Percentiles rank a stretch among this genome's conserved stretches.
phyloP scores from a whole-genome alignment of 345 rosid species.

The Euphorbia lathyris region DNA sequence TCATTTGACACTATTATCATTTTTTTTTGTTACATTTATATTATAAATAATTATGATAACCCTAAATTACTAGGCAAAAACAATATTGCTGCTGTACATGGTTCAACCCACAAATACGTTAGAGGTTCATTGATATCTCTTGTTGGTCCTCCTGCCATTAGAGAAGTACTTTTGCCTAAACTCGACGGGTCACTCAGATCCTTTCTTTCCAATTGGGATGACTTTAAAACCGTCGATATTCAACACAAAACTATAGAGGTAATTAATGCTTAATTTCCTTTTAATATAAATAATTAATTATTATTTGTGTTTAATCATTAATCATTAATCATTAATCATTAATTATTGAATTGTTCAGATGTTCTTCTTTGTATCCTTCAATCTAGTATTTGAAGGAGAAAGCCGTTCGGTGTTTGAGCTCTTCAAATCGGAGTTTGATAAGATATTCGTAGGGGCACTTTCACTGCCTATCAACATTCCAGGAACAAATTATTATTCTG shows the following conservation, averaged over 20 bases:
- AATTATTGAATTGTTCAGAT: slow-evolving; percentile 7
- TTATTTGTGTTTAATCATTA: too few species aligned
- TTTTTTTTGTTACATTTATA: too few species aligned
- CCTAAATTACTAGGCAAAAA: background rate
- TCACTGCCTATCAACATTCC: slow-evolving; percentile 23
- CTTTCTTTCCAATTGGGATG: slow-evolving; percentile 17
- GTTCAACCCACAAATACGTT: slow-evolving; percentile 12
- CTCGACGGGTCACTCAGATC: background rate
- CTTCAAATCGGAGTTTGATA: slow-evolving; percentile 15
- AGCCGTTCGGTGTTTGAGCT: background rate
- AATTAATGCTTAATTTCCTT: too few species aligned
- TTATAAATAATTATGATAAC: too few species aligned
- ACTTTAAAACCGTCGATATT: slow-evolving; percentile 18
- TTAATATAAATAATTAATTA: too few species aligned
- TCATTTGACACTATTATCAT: too few species aligned
- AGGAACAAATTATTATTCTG: slow-evolving; percentile 17
- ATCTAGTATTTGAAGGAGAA: slow-evolving; percentile 2
- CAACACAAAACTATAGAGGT: slow-evolving; percentile 23
- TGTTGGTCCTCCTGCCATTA: slow-evolving; percentile 12
- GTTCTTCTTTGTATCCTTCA: slow-evolving; percentile 5
- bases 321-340: too few species aligned
- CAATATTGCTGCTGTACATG: slow-evolving; percentile 20
- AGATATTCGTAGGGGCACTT: background rate
- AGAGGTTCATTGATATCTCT: slow-evolving; percentile 20
- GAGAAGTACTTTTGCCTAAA: slow-evolving; percentile 4